A percentile compares a stretch with the other conserved stretches of the same genome.
phyloP scores from a whole-genome alignment of 1,284 basidiomycete genomes.

The Phellinidium pouzarii region DNA sequence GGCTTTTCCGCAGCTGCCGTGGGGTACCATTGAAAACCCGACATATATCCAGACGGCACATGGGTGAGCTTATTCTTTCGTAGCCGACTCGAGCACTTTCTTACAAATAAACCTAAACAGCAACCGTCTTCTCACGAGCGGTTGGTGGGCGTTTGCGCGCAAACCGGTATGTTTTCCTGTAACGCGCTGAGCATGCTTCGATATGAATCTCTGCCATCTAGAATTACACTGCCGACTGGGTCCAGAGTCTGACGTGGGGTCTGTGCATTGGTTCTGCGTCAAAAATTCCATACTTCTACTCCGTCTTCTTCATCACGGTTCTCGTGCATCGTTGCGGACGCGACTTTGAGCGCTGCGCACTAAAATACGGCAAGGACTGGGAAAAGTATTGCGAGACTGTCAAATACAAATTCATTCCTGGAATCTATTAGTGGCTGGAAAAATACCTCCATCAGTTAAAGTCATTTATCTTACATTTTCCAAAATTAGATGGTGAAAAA shows the following conservation, averaged over 20 bases:
- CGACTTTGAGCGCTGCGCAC: slow-evolving; percentile 89
- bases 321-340: slow-evolving; percentile 83
- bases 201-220: slow-evolving; percentile 25
- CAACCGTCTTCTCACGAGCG: slow-evolving; percentile 78
- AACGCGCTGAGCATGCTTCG: neutral
- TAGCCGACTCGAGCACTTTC: slow-evolving; percentile 13
- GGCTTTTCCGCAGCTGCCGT: slow-evolving; percentile 92
- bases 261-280: slow-evolving; percentile 77
- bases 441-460: neutral
- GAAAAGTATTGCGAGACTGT: slow-evolving; percentile 81
- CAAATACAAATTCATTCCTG: slow-evolving; percentile 86
- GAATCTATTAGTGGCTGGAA: slow-evolving; percentile 40
- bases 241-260: slow-evolving; percentile 88
- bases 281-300: slow-evolving; percentile 93
- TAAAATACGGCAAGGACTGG: slow-evolving; percentile 97
- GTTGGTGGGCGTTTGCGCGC: slow-evolving; percentile 87
- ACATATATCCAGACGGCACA: slow-evolving; percentile 91
- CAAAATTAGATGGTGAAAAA: neutral
- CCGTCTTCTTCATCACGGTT: slow-evolving; percentile 87
- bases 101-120: slow-evolving; percentile 29
- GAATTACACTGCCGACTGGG: slow-evolving; percentile 87
- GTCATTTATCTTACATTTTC: neutral
- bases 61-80: slow-evolving; percentile 44
- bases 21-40: slow-evolving; percentile 83
- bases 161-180: slow-evolving; percentile 59